phyloP scores from a whole-genome alignment of 306 rosid species.

The Trichosanthes cucumerina region DNA sequence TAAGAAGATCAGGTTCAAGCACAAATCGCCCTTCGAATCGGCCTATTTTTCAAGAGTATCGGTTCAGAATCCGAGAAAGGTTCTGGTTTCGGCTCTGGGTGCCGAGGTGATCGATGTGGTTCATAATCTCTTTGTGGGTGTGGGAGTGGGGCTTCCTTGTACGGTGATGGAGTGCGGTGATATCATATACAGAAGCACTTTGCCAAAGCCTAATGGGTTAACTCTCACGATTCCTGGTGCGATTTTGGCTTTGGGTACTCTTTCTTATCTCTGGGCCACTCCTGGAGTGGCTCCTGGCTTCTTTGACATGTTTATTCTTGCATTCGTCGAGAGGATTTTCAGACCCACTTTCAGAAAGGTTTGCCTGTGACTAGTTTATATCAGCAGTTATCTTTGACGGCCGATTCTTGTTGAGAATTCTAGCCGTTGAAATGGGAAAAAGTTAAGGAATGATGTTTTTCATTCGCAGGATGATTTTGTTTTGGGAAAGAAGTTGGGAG shows the following conservation, averaged over 20 bases:
- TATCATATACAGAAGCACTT: conserved; percentile 82
- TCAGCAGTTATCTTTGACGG: background rate
- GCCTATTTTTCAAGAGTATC: conserved; percentile 8
- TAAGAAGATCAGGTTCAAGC: conserved; percentile 31
- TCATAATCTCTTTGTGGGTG: conserved; percentile 61
- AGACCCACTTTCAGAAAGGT: conserved; percentile 77
- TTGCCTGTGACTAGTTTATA: background rate
- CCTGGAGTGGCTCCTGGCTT: conserved; percentile 97
- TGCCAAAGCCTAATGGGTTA: conserved; percentile 59
- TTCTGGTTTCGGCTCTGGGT: conserved; percentile 26
- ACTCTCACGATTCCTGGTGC: conserved; percentile 68
- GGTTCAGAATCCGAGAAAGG: conserved; percentile 24
- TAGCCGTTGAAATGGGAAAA: background rate
- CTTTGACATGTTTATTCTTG: conserved; percentile 96
- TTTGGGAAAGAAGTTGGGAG: conserved; percentile 87
- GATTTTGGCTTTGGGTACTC: conserved; percentile 58
- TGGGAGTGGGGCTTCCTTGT: conserved; percentile 86
- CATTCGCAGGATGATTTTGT: conserved; percentile 73
- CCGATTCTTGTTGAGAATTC: background rate
- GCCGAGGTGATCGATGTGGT: conserved; percentile 41
- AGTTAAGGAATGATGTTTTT: background rate
- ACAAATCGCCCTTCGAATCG: conserved; percentile 7
- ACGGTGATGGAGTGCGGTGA: conserved; percentile 97
- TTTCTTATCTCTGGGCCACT: conserved; percentile 92
- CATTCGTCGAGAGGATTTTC: conserved; percentile 70